Conservation (phyloP, 2,329 filamentous ascomycete genomes). For the Pyricularia sp. region DNA sequence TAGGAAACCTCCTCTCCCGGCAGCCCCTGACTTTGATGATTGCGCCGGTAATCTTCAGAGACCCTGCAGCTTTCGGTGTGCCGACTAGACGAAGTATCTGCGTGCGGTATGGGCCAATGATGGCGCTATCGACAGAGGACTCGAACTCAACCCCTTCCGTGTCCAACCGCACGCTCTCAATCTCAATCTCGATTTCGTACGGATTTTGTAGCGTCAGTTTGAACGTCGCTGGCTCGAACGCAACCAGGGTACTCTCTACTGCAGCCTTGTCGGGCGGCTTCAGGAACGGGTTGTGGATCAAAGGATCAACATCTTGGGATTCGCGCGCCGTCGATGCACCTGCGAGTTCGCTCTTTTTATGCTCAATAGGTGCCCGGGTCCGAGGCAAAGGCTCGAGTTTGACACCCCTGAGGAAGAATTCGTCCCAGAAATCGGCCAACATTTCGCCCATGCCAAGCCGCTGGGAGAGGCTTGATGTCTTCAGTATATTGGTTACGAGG, state of each 20-base stretch:
- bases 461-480: constrained; percentile 69
- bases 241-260: constrained; percentile 62
- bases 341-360: constrained; percentile 46
- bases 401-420: constrained; percentile 77
- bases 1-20: constrained; percentile 71
- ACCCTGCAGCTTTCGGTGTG: constrained; percentile 56
- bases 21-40: constrained; percentile 74
- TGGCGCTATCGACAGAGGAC: constrained; percentile 51
- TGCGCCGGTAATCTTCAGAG: constrained; percentile 68
- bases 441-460: constrained; percentile 58
- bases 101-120: constrained; percentile 73
- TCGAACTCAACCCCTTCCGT: constrained; percentile 66
- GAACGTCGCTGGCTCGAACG: constrained; percentile 69
- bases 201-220: constrained; percentile 84
- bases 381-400: constrained; percentile 55
- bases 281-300: constrained; percentile 91
- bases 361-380: constrained; percentile 55
- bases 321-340: constrained; percentile 38
- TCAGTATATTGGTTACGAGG: constrained; percentile 75
- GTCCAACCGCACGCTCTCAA: constrained; percentile 71
- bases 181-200: constrained; percentile 84
- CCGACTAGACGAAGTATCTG: constrained; percentile 68
- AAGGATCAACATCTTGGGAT: constrained; percentile 65
- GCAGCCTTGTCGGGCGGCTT: constrained; percentile 53
- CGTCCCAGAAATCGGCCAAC: constrained; percentile 91